Base-by-base conservation (phyloP, 148 eudicot genomes). In the Rhododendron kiyosumense region DNA sequence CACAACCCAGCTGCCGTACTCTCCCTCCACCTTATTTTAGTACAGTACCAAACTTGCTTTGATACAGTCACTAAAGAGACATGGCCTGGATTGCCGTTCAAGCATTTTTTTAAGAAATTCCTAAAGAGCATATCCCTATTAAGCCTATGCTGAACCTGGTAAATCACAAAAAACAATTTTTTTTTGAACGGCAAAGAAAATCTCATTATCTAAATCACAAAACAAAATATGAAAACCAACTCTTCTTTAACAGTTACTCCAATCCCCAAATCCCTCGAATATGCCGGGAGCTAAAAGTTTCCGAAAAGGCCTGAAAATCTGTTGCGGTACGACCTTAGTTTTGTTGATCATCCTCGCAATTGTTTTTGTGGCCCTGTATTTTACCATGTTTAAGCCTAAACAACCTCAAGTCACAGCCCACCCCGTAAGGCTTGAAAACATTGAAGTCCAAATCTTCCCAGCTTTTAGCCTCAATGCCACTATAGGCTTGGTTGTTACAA, bases 391-490 rank as follows among this genome's bases (percentile, higher is more conserved):
- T 26, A 89, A 89, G 80, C 88, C 87, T 10, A 89, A 87, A 78
- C 17, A 86, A 18, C 90, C 90, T 52, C 76, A 84, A 15, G 54
- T 88, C 81, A 84, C 36, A 3, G 71, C 85, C 32, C 86, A 84
- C 59, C 85, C 90, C 0, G 52, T 83, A 79, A 83, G 32, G 1
- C 88, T 88, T 17, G 81, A 89, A 14, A 45, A 86, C 63, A 51
- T 89, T 3, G 28, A 81, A 54, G 7, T 87, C 79, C 90, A 89
- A 82, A 3, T 82, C 2, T 26, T 11, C 46, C 87, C 90, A 10
- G 11, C 90, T 24, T n/a, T 85, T 12, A 89, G 87, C 54, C 74
- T 89, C 20, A 89, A 89, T 46, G 90, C 54, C 1, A 86, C 90
- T 0, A 11, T 89, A 32, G 81, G 88, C 13, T 45, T 89, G 77